These are phyloP conservation scores for Hirschioporus abietinus DNA, from an alignment of 768 basidiomycete genomes.

Conservation along the genomic window DNA sequence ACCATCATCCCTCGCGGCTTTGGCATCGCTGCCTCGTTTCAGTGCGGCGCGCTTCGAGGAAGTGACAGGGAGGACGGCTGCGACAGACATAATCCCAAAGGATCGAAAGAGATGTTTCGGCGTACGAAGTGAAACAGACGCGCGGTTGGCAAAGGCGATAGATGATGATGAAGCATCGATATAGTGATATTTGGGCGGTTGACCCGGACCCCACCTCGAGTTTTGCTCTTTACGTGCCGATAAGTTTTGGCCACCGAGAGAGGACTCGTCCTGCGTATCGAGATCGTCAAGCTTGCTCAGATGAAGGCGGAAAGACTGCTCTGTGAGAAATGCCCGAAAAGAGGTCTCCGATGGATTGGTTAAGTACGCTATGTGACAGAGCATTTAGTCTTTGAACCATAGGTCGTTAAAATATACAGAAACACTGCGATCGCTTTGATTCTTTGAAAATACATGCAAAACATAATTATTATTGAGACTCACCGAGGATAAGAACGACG, in stretches of 20 bases:
- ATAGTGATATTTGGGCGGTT: neutral
- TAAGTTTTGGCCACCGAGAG: neutral
- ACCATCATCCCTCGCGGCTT: conserved; percentile 10
- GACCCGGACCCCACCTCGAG: conserved; percentile 1
- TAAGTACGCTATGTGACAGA: conserved; percentile 66
- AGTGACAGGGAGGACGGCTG: conserved; percentile 60
- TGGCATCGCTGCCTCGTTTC: conserved; percentile 13
- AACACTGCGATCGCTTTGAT: conserved; percentile 3
- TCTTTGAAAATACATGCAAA: conserved; percentile 8
- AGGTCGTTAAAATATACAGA: conserved; percentile 8
- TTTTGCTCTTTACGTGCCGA: conserved; percentile 1
- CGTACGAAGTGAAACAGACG: conserved; percentile 87
- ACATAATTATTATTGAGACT: conserved; percentile 24
- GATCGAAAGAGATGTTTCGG: conserved; percentile 84
- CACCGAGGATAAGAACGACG: conserved; percentile 69
- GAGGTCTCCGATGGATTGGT: conserved; percentile 93
- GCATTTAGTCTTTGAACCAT: conserved; percentile 11
- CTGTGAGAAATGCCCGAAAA: conserved; percentile 94
- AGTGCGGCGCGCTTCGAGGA: conserved; percentile 12
- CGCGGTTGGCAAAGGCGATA: conserved; percentile 89
- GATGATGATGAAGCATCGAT: conserved; percentile 32
- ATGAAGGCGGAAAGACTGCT: conserved; percentile 93
- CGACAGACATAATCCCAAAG: conserved; percentile 85
- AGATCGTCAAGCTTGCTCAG: conserved; percentile 77
- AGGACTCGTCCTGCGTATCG: neutral